Base-by-base conservation (phyloP, 2,329 filamentous ascomycete species). In the Juglanconis sp. region DNA sequence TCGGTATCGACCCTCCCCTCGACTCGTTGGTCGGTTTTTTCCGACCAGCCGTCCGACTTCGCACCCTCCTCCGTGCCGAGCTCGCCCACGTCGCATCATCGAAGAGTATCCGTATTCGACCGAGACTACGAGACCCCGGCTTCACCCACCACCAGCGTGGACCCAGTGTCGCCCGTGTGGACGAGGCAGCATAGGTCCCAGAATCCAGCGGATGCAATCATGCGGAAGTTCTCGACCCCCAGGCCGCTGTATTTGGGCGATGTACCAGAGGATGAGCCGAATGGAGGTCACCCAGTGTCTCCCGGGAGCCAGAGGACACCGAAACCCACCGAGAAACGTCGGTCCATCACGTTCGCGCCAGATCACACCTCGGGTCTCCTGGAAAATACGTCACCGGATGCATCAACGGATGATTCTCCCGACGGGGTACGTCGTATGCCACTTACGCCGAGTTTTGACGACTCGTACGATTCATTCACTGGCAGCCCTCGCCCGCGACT, bases 91-190 rank as follows among this genome's bases (percentile, higher is more conserved):
- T 95, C 55, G 1, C 48, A 57, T 15, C 86, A 86, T 35, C 86
- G 87, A 64, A 85, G 88, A 17, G 84, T 84, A 54, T 91, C 90
- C 0, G 79, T 96, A 51, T 97, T 96, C 68, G 94, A 97, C 71
- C 83, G 86, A 36, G 76, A 89, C 50, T 77, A 80, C 17, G 88
- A 91, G 55, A 87, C 84, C 52, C 91, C 93, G 1, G 88, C 86
- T 1, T 97, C 93, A 42, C 94, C 95, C 0, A 87, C 90, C 15
- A 96, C 92, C 1, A 88, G 87, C 56, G 78, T 88, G 13, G 84
- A 81, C 79, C 90, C 92, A 2, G 77, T 85, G 68, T 89, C 89
- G 47, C 85, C 82, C 1, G 79, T 79, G 2, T 84, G 85, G 77
- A 74, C 73, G 40, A 71, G 77, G 13, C 70, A 72, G 7, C 83